Base-by-base conservation (phyloP, 78 protist genomes). In the Dictyostelium capitatum region DNA sequence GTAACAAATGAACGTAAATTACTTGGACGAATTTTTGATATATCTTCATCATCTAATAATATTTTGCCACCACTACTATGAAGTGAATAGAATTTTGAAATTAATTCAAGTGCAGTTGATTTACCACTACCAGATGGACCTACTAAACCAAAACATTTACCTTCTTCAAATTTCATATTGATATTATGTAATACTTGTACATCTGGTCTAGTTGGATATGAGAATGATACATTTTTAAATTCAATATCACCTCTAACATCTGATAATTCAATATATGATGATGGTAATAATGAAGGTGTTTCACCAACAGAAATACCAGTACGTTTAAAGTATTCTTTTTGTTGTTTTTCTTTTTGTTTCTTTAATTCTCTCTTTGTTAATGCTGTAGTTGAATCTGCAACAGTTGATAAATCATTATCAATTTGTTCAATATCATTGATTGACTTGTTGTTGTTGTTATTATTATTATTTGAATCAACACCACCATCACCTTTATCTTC, bases 121-220 rank as follows among this genome's bases (percentile, higher is more conserved):
- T 97, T 97, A 56, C 98, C 98, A 9, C 93, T n/a, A 51, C 98
- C 98, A 1, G 95, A 75, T 20, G 90, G 77, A 87, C 98, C 98
- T 32, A 96, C 97, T 14, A 97, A 87, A 28, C 98, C 98, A 73
- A 84, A 92, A 8, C 96, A 83, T 70, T 89, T 48, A 11, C 98
- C 98, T 48, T 94, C 62, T 20, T 74, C 70, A 19, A 98, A 43
- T 46, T 65, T 25, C 74, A 97, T 47, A 19, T 78, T 32, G 51
- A 98, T 62, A 53, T 80, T 91, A 19, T 87, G 74, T 50, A 97
- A 95, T 12, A 97, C 98, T 32, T 25, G 56, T 20, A 57, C 56
- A 32, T 77, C 90, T 4, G 90, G 95, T 15, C 98, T 43, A 6
- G 95, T 19, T 37, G 98, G 97, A 89, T 97, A 97, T 6, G 48